phyloP scores from a whole-genome alignment of 176 grass and related monocot genomes.

The Oryza nivara region DNA sequence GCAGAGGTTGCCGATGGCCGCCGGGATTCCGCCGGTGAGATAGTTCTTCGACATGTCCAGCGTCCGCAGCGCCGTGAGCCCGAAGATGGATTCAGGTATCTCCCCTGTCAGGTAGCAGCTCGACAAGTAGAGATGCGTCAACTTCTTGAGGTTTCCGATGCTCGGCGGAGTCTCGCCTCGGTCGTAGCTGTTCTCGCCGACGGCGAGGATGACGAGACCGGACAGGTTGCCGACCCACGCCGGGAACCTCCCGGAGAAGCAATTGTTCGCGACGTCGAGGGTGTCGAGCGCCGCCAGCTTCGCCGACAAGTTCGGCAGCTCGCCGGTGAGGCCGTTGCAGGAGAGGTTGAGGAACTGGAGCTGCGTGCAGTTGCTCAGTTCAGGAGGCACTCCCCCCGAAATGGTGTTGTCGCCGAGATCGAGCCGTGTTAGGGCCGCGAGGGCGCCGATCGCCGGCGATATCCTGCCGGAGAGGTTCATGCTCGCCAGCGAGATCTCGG shows the following conservation, averaged over 20 bases:
- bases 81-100: constrained; percentile 65
- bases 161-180: constrained; percentile 51
- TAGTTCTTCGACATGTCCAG: constrained; percentile 73
- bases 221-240: constrained; percentile 57
- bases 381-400: constrained; percentile 48
- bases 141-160: constrained; percentile 77
- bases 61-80: constrained; percentile 55
- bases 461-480: constrained; percentile 69
- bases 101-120: constrained; percentile 50
- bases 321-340: constrained; percentile 51
- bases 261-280: constrained; percentile 64
- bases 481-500: constrained; percentile 54
- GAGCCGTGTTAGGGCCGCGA: constrained; percentile 43
- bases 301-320: constrained; percentile 61
- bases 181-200: constrained; percentile 57
- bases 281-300: constrained; percentile 37
- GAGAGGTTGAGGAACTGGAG: constrained; percentile 74
- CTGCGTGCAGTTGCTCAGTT: constrained; percentile 51
- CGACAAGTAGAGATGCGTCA: constrained; percentile 68
- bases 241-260: constrained; percentile 50
- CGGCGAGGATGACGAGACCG: constrained; percentile 46
- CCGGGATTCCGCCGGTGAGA: constrained; percentile 52
- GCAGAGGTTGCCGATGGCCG: constrained; percentile 56
- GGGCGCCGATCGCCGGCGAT: constrained; percentile 50
- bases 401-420: constrained; percentile 60